Evolutionary conservation across 768 basidiomycete genomes (phyloP).

Genomic region (Mycena polygramma): DNA sequence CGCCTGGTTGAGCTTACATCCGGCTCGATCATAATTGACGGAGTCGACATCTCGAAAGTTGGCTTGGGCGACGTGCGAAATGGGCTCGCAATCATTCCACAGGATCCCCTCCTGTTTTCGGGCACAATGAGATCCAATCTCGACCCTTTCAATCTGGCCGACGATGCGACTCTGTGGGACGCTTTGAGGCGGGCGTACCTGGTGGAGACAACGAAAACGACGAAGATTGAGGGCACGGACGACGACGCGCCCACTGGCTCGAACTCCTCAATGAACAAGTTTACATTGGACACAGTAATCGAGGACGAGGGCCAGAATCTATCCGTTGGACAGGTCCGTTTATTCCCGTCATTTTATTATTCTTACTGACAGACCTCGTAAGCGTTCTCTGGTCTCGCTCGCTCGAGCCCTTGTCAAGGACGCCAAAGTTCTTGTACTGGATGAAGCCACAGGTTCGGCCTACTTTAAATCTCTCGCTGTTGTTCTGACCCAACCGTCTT

Average conservation of each 20-base stretch:
- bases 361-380: conserved; percentile 27
- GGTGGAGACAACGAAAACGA: conserved; percentile 63
- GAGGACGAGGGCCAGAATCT: conserved; percentile 91
- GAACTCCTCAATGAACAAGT: conserved; percentile 67
- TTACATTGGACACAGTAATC: conserved; percentile 85
- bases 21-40: conserved; percentile 85
- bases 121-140: conserved; percentile 89
- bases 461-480: neutral
- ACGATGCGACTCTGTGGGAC: conserved; percentile 89
- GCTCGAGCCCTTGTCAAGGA: conserved; percentile 93
- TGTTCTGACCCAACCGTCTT: conserved; percentile 1
- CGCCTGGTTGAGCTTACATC: conserved; percentile 84
- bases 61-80: conserved; percentile 81
- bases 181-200: conserved; percentile 89
- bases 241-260: conserved; percentile 56
- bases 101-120: conserved; percentile 79
- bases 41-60: conserved; percentile 84
- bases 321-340: conserved; percentile 74
- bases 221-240: conserved; percentile 39
- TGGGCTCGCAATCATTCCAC: conserved; percentile 84
- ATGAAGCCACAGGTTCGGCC: conserved; percentile 86
- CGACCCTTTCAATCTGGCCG: conserved; percentile 87
- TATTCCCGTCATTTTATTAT: conserved; percentile 33
- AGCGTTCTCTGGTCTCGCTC: conserved; percentile 88
- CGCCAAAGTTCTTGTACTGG: conserved; percentile 86